These are phyloP conservation scores for Suillus decipiens DNA, from an alignment of 768 basidiomycete species.

Conservation along the genomic window DNA sequence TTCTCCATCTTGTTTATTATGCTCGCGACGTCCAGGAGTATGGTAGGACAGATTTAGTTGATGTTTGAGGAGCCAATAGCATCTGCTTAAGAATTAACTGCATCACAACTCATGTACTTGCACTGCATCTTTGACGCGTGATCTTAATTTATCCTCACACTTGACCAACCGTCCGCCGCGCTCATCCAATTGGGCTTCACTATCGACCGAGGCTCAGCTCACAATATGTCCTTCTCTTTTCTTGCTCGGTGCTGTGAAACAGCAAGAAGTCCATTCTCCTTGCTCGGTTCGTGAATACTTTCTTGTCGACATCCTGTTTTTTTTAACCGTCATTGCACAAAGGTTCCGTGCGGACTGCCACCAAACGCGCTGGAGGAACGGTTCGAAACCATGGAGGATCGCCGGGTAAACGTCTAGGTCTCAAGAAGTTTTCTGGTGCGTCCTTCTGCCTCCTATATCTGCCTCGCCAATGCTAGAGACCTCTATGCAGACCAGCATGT, in stretches of 20 bases:
- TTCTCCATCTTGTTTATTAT: not conserved
- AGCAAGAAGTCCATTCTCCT: constrained; percentile 51
- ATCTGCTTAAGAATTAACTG: not conserved
- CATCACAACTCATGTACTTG: not conserved
- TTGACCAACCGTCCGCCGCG: not conserved
- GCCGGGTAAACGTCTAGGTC: constrained; percentile 88
- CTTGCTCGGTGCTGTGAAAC: constrained; percentile 45
- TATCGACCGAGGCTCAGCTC: not conserved
- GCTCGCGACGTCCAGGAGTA: not conserved
- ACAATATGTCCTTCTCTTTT: constrained; percentile 29
- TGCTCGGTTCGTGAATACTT: constrained; percentile 28
- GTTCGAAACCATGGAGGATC: constrained; percentile 93
- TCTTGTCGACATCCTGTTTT: not conserved
- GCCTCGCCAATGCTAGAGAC: constrained; percentile 15
- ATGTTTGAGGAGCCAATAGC: not conserved
- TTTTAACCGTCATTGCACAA: constrained; percentile 5
- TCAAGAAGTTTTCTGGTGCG: constrained; percentile 94
- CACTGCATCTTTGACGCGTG: not conserved
- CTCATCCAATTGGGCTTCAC: not conserved
- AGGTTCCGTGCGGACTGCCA: constrained; percentile 87
- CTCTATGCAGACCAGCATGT: constrained; percentile 76
- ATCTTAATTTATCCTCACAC: not conserved
- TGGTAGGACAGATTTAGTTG: not conserved
- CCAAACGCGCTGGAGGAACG: constrained; percentile 94
- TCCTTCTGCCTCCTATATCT: constrained; percentile 20